Evolutionary conservation across 2,329 filamentous ascomycete genomes (phyloP), one percentile per base, ranked within the genome.

Genomic region (Fusarium fracticaudum): DNA sequence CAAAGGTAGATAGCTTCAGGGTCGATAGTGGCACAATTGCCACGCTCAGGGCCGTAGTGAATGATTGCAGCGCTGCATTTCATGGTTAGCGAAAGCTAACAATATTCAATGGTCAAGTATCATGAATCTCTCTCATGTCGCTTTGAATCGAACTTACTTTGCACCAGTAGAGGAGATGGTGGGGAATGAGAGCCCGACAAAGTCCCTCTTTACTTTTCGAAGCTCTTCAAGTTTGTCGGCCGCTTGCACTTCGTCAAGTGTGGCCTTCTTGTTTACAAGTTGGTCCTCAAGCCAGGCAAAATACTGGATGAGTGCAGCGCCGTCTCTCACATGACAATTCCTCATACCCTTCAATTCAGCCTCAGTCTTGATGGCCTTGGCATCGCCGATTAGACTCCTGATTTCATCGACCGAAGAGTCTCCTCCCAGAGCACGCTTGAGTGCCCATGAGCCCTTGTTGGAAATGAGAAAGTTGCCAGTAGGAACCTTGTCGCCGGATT

Each of bases 261-360:
- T 88, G 3, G 88, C 88, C 71, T 93, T 92, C 81, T 96, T 92
- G 74, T 87, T 90, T 67, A 94, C 81, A 31, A 99, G 86, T 79
- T 98, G 92, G 78, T 98, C 90, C 82, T 99, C 96, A 8, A 99
- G 88, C 96, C 96, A 99, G 18, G 96, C 94, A 82, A 99, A 98
- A 82, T 95, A 99, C 80, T 98, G 91, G 64, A 91, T 95, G 70
- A 98, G 84, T 5, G 96, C 96, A 53, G 94, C 95, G 53, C 96
- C 96, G 79, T 99, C 96, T 73, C 96, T 91, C 76, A 98, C 91
- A 80, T 99, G 96, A 80, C 96, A 98, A 65, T 93, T 90, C 70
- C 95, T 90, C 96, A 99, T 98, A 69, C 96, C 96, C 77, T 94
- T 91, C 50, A 98, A 86, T 81, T 99, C 96, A 0, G 90, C 91